Conservation (phyloP, 345 rosid genomes). For the Linum usitatissimum region DNA sequence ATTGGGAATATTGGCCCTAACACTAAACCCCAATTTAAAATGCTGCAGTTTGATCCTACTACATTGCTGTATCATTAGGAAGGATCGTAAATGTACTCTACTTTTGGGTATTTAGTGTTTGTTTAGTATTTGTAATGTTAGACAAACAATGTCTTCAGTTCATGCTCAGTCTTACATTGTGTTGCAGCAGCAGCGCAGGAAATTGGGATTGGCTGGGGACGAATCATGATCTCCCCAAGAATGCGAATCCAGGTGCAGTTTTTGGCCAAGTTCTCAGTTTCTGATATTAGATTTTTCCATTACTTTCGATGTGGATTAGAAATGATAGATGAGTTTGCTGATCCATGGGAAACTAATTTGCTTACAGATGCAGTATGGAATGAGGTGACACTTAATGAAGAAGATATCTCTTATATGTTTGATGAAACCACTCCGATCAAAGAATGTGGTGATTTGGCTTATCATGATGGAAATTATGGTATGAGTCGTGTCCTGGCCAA, state of each 20-base stretch:
- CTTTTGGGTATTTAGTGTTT: background rate
- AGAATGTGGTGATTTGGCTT: conserved; percentile 68
- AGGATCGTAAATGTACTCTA: background rate
- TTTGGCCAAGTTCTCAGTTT: background rate
- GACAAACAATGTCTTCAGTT: background rate
- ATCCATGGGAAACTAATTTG: conserved; percentile 1
- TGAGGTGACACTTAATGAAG: conserved; percentile 58
- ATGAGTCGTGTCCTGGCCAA: conserved; percentile 4
- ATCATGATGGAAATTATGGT: conserved; percentile 39
- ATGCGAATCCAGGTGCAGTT: conserved; percentile 29
- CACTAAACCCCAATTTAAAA: no score
- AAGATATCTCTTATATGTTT: conserved; percentile 72
- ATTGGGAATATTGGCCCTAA: no score
- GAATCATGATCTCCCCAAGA: conserved; percentile 26
- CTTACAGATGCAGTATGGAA: conserved; percentile 29
- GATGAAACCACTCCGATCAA: conserved; percentile 77
- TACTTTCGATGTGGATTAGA: background rate
- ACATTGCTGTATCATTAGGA: background rate
- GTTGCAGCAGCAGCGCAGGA: conserved; percentile 15
- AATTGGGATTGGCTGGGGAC: conserved; percentile 33
- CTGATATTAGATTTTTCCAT: background rate
- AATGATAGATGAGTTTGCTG: conserved; percentile 1
- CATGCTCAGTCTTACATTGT: background rate
- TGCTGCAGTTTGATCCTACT: background rate
- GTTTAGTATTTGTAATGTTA: background rate